A percentile compares a stretch with the other conserved stretches of the same genome.
Conservation (phyloP, 306 rosid genomes). For the Ochetophila trinervis region DNA sequence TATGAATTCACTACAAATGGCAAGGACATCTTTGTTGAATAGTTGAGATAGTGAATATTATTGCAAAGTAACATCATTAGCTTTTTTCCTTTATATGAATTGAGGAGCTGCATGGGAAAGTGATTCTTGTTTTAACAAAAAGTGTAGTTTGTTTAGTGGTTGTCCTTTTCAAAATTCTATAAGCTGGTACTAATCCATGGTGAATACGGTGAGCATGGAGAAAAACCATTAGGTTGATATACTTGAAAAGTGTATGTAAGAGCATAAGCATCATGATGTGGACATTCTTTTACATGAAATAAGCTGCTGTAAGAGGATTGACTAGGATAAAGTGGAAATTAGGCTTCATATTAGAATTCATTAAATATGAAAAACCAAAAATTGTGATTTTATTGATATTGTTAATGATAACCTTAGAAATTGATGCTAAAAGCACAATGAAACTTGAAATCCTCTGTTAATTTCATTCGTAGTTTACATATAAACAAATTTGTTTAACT, state of each 20-base stretch:
- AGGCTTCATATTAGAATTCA: no score
- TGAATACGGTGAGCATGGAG: not conserved
- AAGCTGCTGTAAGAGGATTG: not conserved
- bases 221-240: not conserved
- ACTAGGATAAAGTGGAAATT: no score
- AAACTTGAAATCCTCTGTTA: no score
- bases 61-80: not conserved
- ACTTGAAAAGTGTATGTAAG: not conserved
- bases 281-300: not conserved
- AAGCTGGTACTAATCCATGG: conserved; percentile 2
- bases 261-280: not conserved
- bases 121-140: not conserved
- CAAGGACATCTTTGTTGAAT: conserved; percentile 1
- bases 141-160: no score
- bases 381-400: no score
- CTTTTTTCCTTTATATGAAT: not conserved
- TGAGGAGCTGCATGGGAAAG: not conserved
- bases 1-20: not conserved
- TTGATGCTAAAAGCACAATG: no score
- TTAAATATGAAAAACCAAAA: no score
- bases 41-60: not conserved
- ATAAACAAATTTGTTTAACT: no score
- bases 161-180: not conserved
- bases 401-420: no score
- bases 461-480: no score